Conservation (phyloP, 306 rosid species). For the Citrullus amarus region DNA sequence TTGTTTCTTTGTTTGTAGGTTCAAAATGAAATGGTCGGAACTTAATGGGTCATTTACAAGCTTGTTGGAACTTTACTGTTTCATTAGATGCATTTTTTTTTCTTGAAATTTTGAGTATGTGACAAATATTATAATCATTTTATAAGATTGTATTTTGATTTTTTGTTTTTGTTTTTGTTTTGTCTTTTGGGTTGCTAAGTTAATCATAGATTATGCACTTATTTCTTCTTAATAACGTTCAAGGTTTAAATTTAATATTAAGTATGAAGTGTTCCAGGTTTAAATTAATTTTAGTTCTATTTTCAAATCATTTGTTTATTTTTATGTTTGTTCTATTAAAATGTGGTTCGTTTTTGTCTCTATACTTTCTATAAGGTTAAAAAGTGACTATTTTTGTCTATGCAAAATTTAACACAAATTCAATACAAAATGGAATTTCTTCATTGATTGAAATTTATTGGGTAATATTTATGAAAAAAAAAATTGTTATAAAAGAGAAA, state of each 20-base stretch:
- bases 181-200: not conserved
- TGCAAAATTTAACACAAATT: not conserved
- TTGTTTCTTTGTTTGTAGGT: not conserved
- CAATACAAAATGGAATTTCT: not conserved
- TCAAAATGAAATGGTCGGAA: not conserved
- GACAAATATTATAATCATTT: not conserved
- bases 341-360: too few relatives aligned
- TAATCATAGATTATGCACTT: not conserved
- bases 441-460: too few relatives aligned
- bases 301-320: too few relatives aligned
- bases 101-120: not conserved
- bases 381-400: too few relatives aligned
- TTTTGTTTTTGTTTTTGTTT: too few relatives aligned
- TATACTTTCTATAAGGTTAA: too few relatives aligned
- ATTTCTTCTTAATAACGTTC: not conserved
- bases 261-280: too few relatives aligned
- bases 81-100: not conserved
- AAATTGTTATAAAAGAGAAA: too few relatives aligned
- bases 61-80: not conserved
- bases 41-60: not conserved
- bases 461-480: too few relatives aligned
- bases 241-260: too few relatives aligned
- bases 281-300: too few relatives aligned
- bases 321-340: too few relatives aligned
- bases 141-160: not conserved